Evolutionary conservation across 345 rosid species (phyloP), one percentile per base, ranked within the genome.

Genomic region (Populus davidiana): DNA sequence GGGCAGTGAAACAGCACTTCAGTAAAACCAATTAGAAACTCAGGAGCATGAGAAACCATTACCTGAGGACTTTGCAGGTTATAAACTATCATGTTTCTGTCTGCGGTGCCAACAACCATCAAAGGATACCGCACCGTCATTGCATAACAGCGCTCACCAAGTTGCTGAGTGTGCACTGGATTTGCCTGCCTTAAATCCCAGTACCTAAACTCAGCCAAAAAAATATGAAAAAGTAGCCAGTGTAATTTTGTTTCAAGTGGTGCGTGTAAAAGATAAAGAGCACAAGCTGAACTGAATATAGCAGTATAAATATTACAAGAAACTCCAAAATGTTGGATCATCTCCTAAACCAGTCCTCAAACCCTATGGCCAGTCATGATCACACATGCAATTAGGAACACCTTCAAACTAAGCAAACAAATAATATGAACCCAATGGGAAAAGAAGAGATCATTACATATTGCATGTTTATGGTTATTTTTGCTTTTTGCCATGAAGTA

Each of bases 71-170:
- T 93, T 84, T 91, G 93, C 87, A 94, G 82, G 86, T 96, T 92
- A 82, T 82, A 94, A 77, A 94, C 88, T 69, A 94, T 82, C 56
- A 96, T 81, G 84, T 96, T 94, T 86, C 98, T 89, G 72, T 96
- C 99, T 1, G 98, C 99, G 75, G 99, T 94, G 47, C 92, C 99
- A 47, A 94, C 98, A 82, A 96, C 97, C 99, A 96, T 94, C 79
- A 94, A 85, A 35, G 97, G 97, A 84, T 96, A 81, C 70, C 87
- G 92, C 76, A 94, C 98, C 6, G 98, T 78, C 75, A 94, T 86
- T 3, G 97, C 84, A 87, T 91, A 92, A 75, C 97, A 92, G 73
- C 98, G 94, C 35, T 96, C 99, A 69, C 98, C 97, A 79, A 96
- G 98, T 74, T 86, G 97, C 82, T 94, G 99, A 50, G 92, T 91